phyloP scores from a whole-genome alignment of 331 rosid species.

The Saraca asoca region DNA sequence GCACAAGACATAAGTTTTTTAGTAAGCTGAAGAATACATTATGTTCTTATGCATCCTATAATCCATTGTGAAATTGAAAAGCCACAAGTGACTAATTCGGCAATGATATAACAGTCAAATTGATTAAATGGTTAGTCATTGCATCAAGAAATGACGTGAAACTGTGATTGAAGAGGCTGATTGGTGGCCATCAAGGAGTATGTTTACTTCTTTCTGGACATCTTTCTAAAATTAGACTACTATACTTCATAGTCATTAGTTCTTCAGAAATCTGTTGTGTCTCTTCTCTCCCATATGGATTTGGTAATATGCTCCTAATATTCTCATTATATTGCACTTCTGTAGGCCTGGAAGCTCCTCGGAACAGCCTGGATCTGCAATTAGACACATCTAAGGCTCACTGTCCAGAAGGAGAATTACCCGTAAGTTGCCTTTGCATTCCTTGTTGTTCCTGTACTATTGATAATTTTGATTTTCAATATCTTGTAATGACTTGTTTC shows the following conservation, averaged over 20 bases:
- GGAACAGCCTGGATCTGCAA: constrained; percentile 77
- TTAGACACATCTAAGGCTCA: constrained; percentile 58
- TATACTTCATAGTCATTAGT: too few species aligned
- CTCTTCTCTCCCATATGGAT: constrained; percentile 7
- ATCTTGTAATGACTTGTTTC: constrained; percentile 21
- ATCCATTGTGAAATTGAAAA: constrained; percentile 22
- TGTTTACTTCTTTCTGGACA: too few species aligned
- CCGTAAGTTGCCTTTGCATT: constrained; percentile 42
- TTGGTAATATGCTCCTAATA: constrained; percentile 28
- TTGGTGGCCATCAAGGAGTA: too few species aligned
- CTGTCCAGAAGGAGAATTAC: constrained; percentile 47
- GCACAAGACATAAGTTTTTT: background rate
- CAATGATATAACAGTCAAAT: background rate
- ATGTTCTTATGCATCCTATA: constrained; percentile 1
- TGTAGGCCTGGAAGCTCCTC: constrained; percentile 86
- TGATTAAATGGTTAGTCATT: too few species aligned
- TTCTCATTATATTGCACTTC: constrained; percentile 26
- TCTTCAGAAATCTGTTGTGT: too few species aligned
- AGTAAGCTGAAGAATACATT: constrained; percentile 15
- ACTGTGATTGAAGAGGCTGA: too few species aligned
- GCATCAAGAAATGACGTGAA: too few species aligned
- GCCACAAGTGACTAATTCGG: constrained; percentile 11
- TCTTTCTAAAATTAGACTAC: too few species aligned
- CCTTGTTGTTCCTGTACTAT: too few species aligned
- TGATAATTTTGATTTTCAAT: background rate